A percentile compares a stretch with the other conserved stretches of the same genome.
phyloP scores from a whole-genome alignment of 257 asterid species.

The Solanum piurae region DNA sequence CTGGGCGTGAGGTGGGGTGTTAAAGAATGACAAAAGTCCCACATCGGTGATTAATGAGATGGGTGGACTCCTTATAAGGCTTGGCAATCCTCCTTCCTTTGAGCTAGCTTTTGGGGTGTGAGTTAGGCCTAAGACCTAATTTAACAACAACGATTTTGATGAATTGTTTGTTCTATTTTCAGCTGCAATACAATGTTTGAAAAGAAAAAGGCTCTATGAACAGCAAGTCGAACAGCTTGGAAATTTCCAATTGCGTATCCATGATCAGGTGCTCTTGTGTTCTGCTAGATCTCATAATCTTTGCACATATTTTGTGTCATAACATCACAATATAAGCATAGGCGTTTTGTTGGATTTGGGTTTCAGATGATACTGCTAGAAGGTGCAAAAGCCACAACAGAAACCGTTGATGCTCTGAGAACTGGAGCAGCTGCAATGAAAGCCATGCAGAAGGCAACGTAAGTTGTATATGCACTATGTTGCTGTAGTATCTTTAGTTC shows the following conservation, averaged over 20 bases:
- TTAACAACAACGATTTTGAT: too few relatives aligned
- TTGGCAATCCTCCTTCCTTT: too few relatives aligned
- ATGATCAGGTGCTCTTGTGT: slow-evolving; percentile 52
- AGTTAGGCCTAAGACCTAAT: too few relatives aligned
- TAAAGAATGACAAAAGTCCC: too few relatives aligned
- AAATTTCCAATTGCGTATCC: slow-evolving; percentile 75
- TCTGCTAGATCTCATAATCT: neutral
- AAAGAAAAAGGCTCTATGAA: slow-evolving; percentile 73
- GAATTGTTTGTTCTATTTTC: neutral
- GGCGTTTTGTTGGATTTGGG: neutral
- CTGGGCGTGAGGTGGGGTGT: too few relatives aligned
- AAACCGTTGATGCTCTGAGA: slow-evolving; percentile 83
- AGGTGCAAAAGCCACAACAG: slow-evolving; percentile 88
- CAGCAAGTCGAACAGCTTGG: slow-evolving; percentile 80
- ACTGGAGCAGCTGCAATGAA: slow-evolving; percentile 87
- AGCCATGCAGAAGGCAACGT: slow-evolving; percentile 90
- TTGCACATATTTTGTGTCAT: neutral
- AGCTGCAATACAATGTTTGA: slow-evolving; percentile 87
- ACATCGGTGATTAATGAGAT: too few relatives aligned
- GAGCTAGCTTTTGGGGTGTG: too few relatives aligned
- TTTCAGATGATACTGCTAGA: slow-evolving; percentile 76
- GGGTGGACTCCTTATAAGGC: too few relatives aligned
- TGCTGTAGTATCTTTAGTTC: neutral
- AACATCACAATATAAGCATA: neutral
- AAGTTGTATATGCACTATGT: slow-evolving; percentile 23